Conservation (phyloP, 1,139 yeast species). For the Blastobotrys illinoisensis region DNA sequence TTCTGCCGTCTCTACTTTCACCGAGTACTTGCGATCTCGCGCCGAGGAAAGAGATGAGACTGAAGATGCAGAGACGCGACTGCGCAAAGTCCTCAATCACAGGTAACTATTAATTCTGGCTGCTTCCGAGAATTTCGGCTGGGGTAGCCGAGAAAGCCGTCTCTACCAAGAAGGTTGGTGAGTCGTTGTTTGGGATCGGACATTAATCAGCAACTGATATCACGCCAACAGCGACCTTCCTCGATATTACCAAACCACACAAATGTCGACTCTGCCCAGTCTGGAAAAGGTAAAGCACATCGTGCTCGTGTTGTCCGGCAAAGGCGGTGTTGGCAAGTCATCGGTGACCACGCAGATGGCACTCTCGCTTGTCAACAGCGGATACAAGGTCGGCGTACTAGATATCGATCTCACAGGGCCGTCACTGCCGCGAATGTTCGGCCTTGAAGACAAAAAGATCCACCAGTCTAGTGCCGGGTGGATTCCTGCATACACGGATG, state of each 20-base stretch:
- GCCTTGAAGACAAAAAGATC: constrained; percentile 72
- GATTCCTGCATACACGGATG: constrained; percentile 69
- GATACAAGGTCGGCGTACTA: constrained; percentile 80
- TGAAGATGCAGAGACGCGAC: neutral
- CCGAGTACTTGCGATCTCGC: neutral
- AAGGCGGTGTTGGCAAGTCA: constrained; percentile 98
- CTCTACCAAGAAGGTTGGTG: too few relatives aligned
- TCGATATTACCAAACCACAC: neutral
- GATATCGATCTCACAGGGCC: constrained; percentile 98
- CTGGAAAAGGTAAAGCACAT: constrained; percentile 67
- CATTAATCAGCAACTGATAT: constrained; percentile 1
- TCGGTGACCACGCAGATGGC: constrained; percentile 94
- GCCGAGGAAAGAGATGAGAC: neutral
- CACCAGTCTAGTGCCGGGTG: constrained; percentile 82
- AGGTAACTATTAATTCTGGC: neutral
- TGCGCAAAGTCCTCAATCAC: neutral
- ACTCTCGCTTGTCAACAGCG: constrained; percentile 61
- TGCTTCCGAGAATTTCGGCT: neutral
- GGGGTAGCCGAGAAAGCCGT: too few relatives aligned
- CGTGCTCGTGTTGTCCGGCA: constrained; percentile 77
- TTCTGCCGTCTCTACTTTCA: neutral
- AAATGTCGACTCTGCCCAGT: constrained; percentile 34
- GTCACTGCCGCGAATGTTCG: constrained; percentile 93
- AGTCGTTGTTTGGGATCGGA: neutral
- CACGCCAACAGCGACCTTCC: neutral